Base-by-base conservation (phyloP, 176 grass and related monocot genomes). In the Alloteropsis semialata region DNA sequence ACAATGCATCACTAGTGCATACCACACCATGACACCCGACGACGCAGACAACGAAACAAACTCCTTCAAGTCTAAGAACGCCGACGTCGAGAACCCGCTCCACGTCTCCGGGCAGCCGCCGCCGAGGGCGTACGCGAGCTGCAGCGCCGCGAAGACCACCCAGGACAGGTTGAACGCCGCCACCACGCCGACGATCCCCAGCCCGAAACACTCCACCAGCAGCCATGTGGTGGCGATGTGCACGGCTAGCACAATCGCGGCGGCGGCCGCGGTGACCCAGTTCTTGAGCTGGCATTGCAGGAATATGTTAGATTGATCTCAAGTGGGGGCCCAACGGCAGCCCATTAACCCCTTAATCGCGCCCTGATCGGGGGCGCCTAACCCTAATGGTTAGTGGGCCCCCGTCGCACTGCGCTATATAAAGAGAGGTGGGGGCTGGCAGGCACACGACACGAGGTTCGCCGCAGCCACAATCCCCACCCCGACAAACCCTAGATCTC, bases 11-110 rank as follows among this genome's bases (percentile, higher is more conserved):
- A 29, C 4, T 39, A 17, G 17, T 14, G 72, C 66, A 17, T 83
- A 90, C 89, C 89, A 91, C 8, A 91, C 43, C 89, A 91, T 91
- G 56, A 91, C 89, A 27, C 81, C 85, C 3, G 89, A 88, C 0
- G 85, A 67, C 10, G 57, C 8, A 1, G 85, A 91, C 8, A 88
- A 16, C 30, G 29, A 77, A 22, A 82, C 12, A 17, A 91, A 91
- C n/a, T 81, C 85, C 65, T 67, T 67, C 12, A 88, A 37, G 33
- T 85, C 82, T 5, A 69, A 30, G 53, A 88, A 85, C 9, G 89
- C 89, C 69, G 24, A 22, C 0, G 50, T 1, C 11, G 89, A 91
- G 57, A 88, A 91, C 8, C 82, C 89, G 0, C 0, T 85, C 89
- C 89, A 91, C 10, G 85, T 64, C 45, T 29, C 51, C 10, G 82